Conservation (phyloP, 495 filamentous ascomycete genomes). For the Tirmania nivea region DNA sequence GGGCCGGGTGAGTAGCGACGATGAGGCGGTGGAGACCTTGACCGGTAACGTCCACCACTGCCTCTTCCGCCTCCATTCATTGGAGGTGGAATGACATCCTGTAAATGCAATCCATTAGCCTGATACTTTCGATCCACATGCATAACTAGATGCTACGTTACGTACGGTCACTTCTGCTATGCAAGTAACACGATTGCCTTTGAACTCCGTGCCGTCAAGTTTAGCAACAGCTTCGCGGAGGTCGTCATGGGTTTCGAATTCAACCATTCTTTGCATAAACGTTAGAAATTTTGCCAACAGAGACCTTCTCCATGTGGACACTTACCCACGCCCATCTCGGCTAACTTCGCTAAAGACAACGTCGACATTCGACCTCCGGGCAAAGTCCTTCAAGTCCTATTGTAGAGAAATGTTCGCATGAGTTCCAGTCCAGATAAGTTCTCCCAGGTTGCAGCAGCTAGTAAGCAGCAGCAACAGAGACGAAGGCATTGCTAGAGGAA, state of each 20-base stretch:
- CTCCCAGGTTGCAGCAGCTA: not conserved
- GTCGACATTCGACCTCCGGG: conserved; percentile 84
- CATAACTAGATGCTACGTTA: not conserved
- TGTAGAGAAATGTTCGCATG: conserved; percentile 31
- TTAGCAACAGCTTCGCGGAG: conserved; percentile 80
- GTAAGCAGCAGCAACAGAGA: not conserved
- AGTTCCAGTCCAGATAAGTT: conserved; percentile 32
- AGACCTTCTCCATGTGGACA: conserved; percentile 5
- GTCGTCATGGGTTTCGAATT: conserved; percentile 84
- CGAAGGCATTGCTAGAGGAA: too few species aligned
- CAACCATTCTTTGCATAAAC: conserved; percentile 55
- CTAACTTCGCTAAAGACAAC: conserved; percentile 95
- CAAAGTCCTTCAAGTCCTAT: conserved; percentile 99
- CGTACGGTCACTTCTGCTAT: conserved; percentile 47
- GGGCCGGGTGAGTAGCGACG: not conserved
- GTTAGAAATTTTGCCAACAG: too few species aligned
- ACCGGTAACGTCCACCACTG: conserved; percentile 1
- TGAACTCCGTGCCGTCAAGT: conserved; percentile 77
- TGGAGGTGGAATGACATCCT: conserved; percentile 9
- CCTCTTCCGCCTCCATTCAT: not conserved
- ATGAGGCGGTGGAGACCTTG: not conserved
- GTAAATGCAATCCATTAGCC: not conserved
- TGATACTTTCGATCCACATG: not conserved
- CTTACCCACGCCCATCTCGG: conserved; percentile 81
- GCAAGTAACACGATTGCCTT: conserved; percentile 63